Evolutionary conservation across 495 filamentous ascomycete species (phyloP).

Genomic region (Podospora australis): DNA sequence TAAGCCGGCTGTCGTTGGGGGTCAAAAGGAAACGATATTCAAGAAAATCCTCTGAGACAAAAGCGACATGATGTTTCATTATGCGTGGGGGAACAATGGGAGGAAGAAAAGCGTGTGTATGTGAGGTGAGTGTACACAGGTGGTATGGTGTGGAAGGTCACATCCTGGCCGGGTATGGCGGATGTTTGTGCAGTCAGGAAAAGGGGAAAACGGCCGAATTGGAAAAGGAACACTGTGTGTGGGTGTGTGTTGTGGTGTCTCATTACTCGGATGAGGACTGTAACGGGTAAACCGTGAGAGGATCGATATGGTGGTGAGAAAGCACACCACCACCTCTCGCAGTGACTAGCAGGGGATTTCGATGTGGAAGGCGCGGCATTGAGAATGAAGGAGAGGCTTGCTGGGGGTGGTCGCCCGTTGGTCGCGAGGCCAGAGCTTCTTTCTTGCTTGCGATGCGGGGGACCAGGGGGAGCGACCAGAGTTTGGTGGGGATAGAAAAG

Average conservation of each 20-base stretch:
- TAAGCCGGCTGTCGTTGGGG: too few species aligned
- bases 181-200: neutral
- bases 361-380: constrained; percentile 25
- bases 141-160: constrained; percentile 1
- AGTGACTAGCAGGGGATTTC: constrained; percentile 16
- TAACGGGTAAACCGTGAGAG: neutral
- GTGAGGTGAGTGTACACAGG: constrained; percentile 3
- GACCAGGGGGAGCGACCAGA: constrained; percentile 16
- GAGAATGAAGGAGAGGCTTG: too few species aligned
- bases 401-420: too few species aligned
- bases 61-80: constrained; percentile 16
- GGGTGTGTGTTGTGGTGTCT: neutral
- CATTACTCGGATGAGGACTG: neutral
- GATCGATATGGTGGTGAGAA: neutral
- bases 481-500: constrained; percentile 14
- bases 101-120: constrained; percentile 13
- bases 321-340: too few species aligned
- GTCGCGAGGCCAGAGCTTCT: constrained; percentile 19
- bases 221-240: neutral
- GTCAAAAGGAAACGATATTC: neutral
- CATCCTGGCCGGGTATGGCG: neutral
- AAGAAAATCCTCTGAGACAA: neutral
- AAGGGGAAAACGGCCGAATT: neutral
- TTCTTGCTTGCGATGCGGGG: constrained; percentile 18
- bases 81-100: constrained; percentile 21